phyloP scores from a whole-genome alignment of 805 yeast species.

The Candida ipomoeae region DNA sequence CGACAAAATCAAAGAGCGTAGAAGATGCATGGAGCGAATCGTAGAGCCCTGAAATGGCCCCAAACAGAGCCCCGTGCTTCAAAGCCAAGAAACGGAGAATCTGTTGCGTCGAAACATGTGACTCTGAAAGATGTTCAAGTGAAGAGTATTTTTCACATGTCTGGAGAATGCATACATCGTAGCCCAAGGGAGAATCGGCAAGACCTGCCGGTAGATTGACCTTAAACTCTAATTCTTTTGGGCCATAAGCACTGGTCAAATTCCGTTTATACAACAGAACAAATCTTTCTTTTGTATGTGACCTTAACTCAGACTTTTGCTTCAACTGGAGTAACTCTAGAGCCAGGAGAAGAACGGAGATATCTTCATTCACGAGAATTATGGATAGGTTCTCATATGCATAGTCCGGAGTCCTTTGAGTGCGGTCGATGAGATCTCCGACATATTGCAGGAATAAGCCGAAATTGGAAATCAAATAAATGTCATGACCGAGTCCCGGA shows the following conservation, averaged over 20 bases:
- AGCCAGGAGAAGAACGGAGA: conserved; percentile 8
- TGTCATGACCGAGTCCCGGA: conserved; percentile 9
- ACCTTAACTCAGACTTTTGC: not conserved
- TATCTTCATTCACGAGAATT: conserved; percentile 10
- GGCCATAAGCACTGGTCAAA: conserved; percentile 4
- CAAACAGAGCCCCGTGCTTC: conserved; percentile 28
- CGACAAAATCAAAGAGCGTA: conserved; percentile 5
- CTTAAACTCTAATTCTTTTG: conserved; percentile 1
- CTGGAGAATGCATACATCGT: conserved; percentile 17
- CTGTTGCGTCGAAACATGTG: conserved; percentile 31
- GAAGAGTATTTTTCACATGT: conserved; percentile 12
- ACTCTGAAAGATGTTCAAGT: conserved; percentile 18
- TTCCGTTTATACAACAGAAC: conserved; percentile 5
- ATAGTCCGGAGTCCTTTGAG: not conserved
- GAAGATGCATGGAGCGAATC: conserved; percentile 15
- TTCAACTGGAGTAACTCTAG: conserved; percentile 2
- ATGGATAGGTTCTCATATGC: conserved; percentile 5
- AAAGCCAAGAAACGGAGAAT: conserved; percentile 29
- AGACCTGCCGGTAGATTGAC: conserved; percentile 19
- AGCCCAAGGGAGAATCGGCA: conserved; percentile 22
- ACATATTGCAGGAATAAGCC: conserved; percentile 9
- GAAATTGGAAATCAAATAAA: conserved; percentile 10
- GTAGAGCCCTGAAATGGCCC: conserved; percentile 15
- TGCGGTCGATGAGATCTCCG: conserved; percentile 2
- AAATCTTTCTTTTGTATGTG: not conserved